Percentiles rank a stretch among this genome's conserved stretches.
Evolutionary conservation across 768 basidiomycete species (phyloP).

Genomic region (Royoungia palumana): DNA sequence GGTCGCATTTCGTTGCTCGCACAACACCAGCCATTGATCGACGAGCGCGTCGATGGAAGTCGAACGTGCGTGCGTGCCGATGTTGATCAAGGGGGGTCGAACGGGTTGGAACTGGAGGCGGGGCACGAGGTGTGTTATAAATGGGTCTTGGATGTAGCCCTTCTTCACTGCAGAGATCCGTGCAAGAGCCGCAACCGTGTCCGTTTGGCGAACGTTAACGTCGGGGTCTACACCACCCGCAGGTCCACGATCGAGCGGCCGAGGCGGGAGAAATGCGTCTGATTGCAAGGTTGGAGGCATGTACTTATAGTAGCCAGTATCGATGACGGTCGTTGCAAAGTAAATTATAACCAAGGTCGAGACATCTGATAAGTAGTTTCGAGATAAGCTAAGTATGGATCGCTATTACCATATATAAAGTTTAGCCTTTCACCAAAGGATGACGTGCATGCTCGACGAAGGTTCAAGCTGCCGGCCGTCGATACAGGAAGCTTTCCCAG

Average conservation of each 20-base stretch:
- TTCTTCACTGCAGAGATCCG: constrained; percentile 80
- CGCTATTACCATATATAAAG: too few relatives aligned
- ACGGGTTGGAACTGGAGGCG: constrained; percentile 56
- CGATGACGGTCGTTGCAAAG: too few relatives aligned
- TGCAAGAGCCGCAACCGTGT: constrained; percentile 80
- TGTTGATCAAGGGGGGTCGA: constrained; percentile 88
- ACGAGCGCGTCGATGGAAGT: constrained; percentile 77
- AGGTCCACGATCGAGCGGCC: constrained; percentile 14
- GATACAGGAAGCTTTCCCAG: too few relatives aligned
- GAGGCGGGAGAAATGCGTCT: constrained; percentile 13
- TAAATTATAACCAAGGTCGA: too few relatives aligned
- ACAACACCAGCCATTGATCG: constrained; percentile 54
- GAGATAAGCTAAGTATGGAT: too few relatives aligned
- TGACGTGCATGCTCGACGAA: too few relatives aligned
- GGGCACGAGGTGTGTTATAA: constrained; percentile 62
- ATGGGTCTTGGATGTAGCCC: constrained; percentile 79
- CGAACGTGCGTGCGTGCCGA: constrained; percentile 88
- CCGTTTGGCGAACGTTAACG: constrained; percentile 68
- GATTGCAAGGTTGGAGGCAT: neutral
- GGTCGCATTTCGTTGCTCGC: constrained; percentile 38
- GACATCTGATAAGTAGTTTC: too few relatives aligned
- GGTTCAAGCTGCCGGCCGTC: too few relatives aligned
- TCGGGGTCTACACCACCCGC: constrained; percentile 43
- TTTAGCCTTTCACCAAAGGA: too few relatives aligned
- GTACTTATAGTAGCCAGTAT: too few relatives aligned